A percentile compares a stretch with the other conserved stretches of the same genome.
These are phyloP conservation scores for Paraphoma chrysanthemicola DNA, from an alignment of 2,329 filamentous ascomycete genomes.

Conservation along the genomic window DNA sequence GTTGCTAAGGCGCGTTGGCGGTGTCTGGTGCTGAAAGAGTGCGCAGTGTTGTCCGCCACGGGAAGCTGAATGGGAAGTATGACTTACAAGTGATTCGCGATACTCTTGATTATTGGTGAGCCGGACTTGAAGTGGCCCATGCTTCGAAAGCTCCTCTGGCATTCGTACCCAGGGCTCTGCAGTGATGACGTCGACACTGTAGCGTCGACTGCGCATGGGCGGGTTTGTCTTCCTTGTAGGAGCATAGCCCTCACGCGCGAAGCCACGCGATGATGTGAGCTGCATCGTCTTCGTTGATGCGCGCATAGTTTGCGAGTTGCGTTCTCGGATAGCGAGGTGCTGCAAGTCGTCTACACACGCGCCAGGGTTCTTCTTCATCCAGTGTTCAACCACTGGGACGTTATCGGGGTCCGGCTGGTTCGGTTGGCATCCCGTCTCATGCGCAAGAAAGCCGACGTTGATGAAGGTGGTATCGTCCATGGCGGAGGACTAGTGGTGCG, in stretches of 20 bases:
- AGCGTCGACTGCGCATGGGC: slow-evolving; percentile 20
- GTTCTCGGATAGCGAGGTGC: slow-evolving; percentile 1
- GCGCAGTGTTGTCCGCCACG: too few species aligned
- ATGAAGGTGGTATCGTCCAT: too few species aligned
- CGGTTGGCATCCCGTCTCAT: too few species aligned
- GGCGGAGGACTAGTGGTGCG: too few species aligned
- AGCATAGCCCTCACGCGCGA: slow-evolving; percentile 9
- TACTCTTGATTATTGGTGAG: not conserved
- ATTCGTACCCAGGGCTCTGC: not conserved
- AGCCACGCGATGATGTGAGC: slow-evolving; percentile 21
- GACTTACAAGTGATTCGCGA: not conserved
- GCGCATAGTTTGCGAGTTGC: slow-evolving; percentile 13
- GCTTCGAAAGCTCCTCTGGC: not conserved
- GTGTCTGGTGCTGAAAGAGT: too few species aligned
- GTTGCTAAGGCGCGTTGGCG: too few species aligned
- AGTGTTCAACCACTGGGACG: too few species aligned
- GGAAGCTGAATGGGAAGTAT: too few species aligned
- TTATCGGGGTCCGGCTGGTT: too few species aligned
- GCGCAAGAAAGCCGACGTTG: too few species aligned
- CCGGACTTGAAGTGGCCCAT: not conserved
- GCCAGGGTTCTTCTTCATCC: too few species aligned
- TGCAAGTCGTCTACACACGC: too few species aligned
- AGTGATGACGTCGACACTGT: slow-evolving; percentile 30
- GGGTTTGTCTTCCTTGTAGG: slow-evolving; percentile 20
- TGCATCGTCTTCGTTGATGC: slow-evolving; percentile 4